These are phyloP conservation scores for Halophytophthora polymorphica DNA, from an alignment of 352 stramenopile species.

Conservation along the genomic window DNA sequence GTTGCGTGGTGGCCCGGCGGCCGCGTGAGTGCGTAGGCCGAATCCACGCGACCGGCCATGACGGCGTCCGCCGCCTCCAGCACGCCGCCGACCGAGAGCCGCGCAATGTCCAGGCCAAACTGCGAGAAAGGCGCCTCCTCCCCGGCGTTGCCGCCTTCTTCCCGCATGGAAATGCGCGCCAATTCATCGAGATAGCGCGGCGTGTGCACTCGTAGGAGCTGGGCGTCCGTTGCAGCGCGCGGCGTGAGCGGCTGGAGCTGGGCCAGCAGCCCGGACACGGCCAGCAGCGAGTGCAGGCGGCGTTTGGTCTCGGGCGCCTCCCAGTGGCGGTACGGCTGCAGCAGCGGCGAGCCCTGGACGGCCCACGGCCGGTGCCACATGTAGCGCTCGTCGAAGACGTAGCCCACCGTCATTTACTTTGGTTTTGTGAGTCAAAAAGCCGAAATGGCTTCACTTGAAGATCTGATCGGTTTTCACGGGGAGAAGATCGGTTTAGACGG, in stretches of 20 bases:
- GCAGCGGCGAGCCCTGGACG: constrained; percentile 42
- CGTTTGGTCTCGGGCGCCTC: constrained; percentile 80
- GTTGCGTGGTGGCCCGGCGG: constrained; percentile 75
- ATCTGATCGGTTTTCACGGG: no score
- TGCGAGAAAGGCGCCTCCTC: constrained; percentile 71
- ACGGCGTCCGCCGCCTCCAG: constrained; percentile 57
- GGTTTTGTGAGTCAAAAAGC: neutral
- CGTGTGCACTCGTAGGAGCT: constrained; percentile 63
- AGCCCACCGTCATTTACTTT: constrained; percentile 30
- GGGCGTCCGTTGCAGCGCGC: constrained; percentile 28
- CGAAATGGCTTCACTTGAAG: neutral
- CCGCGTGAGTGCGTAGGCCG: constrained; percentile 61
- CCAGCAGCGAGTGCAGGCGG: constrained; percentile 74
- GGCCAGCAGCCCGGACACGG: constrained; percentile 56
- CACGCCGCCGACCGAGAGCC: constrained; percentile 66
- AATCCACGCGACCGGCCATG: constrained; percentile 34
- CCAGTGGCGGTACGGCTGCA: constrained; percentile 73
- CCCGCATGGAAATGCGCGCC: constrained; percentile 37
- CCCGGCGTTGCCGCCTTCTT: constrained; percentile 66
- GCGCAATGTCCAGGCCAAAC: constrained; percentile 72
- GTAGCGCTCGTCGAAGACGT: constrained; percentile 82
- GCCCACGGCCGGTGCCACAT: constrained; percentile 72
- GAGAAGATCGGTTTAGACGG: no score
- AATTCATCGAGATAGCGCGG: constrained; percentile 54
- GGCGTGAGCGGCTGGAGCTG: constrained; percentile 44